Percentiles rank a stretch among this genome's conserved stretches.
Conservation (phyloP, 306 rosid species). For the Vigna reflexopilosa region DNA sequence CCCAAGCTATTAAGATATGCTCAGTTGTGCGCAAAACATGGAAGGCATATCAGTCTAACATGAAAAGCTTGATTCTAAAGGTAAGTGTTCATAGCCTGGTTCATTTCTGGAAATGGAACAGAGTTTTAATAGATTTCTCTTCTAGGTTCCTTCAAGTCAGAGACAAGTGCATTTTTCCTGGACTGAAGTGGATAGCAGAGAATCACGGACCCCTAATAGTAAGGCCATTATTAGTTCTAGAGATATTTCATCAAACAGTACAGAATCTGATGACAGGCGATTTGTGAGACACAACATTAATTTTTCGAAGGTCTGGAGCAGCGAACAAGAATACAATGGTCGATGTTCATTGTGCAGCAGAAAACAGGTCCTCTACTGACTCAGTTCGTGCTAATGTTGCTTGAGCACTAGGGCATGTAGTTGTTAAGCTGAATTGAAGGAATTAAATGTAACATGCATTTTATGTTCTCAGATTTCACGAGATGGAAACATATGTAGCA, state of each 20-base stretch:
- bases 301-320: conserved; percentile 94
- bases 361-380: conserved; percentile 69
- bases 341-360: conserved; percentile 78
- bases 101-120: conserved; percentile 40
- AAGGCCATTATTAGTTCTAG: conserved; percentile 76
- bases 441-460: conserved; percentile 48
- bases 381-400: conserved; percentile 35
- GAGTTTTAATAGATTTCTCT: conserved; percentile 45
- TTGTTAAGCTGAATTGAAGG: conserved; percentile 16
- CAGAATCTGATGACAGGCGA: conserved; percentile 63
- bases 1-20: conserved; percentile 85
- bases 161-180: conserved; percentile 82
- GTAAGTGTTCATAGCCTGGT: conserved; percentile 50
- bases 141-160: conserved; percentile 98
- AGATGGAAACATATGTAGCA: conserved; percentile 73
- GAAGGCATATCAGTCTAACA: conserved; percentile 78
- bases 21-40: conserved; percentile 70
- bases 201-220: conserved; percentile 59
- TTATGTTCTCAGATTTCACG: conserved; percentile 60
- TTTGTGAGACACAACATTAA: conserved; percentile 76
- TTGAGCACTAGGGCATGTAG: conserved; percentile 16
- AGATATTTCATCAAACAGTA: conserved; percentile 62
- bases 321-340: conserved; percentile 76
- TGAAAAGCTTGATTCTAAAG: conserved; percentile 70
- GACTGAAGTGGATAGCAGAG: conserved; percentile 81